A percentile compares a stretch with the other conserved stretches of the same genome.
Evolutionary conservation across 2,329 filamentous ascomycete species (phyloP).

Genomic region (Neonectria ditissima): DNA sequence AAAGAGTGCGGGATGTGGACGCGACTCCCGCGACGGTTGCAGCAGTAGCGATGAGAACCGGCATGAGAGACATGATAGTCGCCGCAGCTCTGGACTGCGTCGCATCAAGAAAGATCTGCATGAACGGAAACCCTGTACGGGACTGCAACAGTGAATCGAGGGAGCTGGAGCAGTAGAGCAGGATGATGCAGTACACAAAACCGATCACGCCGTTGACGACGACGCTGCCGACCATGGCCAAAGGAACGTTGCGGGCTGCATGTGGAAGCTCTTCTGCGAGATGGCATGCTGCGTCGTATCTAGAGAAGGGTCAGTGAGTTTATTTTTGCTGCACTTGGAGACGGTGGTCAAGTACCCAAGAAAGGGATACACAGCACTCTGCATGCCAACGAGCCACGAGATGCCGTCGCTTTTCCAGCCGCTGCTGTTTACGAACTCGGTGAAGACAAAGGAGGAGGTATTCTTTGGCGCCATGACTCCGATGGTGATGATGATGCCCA

Average conservation of each 20-base stretch:
- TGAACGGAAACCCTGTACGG: slow-evolving; percentile 57
- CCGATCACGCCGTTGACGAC: slow-evolving; percentile 60
- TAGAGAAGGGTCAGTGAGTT: slow-evolving; percentile 8
- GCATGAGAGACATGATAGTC: slow-evolving; percentile 46
- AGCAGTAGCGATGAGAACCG: slow-evolving; percentile 44
- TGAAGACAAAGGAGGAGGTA: slow-evolving; percentile 46
- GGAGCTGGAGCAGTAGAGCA: slow-evolving; percentile 57
- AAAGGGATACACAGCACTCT: slow-evolving; percentile 49
- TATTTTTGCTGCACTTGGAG: neutral
- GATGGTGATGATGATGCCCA: slow-evolving; percentile 45
- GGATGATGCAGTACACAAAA: slow-evolving; percentile 54
- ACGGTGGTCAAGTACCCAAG: slow-evolving; percentile 45
- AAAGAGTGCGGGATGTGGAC: slow-evolving; percentile 52
- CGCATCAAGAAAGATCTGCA: slow-evolving; percentile 53
- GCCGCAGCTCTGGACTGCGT: slow-evolving; percentile 43
- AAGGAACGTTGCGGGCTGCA: slow-evolving; percentile 48
- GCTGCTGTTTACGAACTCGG: slow-evolving; percentile 47
- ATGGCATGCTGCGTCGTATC: slow-evolving; percentile 51
- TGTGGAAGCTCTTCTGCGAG: slow-evolving; percentile 51
- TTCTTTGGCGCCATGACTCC: slow-evolving; percentile 49
- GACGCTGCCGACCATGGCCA: slow-evolving; percentile 51
- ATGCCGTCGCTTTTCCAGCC: slow-evolving; percentile 49
- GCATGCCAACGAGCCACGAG: slow-evolving; percentile 50
- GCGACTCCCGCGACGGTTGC: slow-evolving; percentile 49
- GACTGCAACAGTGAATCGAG: slow-evolving; percentile 54